These are phyloP conservation scores for Acanthamoeba divionensis DNA, from an alignment of 208 protist genomes.

Conservation along the genomic window DNA sequence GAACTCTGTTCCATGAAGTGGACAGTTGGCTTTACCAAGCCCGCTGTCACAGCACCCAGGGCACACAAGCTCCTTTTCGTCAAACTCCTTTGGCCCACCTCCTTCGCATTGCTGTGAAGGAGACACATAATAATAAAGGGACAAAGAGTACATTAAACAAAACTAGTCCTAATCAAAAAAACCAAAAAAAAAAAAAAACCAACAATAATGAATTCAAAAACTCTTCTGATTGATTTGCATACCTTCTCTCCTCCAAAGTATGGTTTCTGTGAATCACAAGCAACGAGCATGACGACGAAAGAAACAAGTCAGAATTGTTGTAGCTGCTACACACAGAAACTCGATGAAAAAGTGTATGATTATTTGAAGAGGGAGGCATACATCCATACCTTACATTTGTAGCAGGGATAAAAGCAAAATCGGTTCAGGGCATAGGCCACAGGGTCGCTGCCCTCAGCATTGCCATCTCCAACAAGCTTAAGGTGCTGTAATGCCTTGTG, in stretches of 20 bases:
- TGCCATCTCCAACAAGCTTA: constrained; percentile 14
- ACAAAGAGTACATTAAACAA: no score
- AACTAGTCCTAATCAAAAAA: no score
- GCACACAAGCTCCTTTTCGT: constrained; percentile 67
- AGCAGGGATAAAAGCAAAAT: constrained; percentile 74
- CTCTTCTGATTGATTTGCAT: constrained; percentile 58
- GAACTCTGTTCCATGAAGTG: constrained; percentile 72
- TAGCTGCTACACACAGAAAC: neutral
- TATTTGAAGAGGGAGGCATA: neutral
- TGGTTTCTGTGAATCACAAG: constrained; percentile 54
- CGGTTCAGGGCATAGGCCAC: constrained; percentile 73
- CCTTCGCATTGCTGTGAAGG: neutral
- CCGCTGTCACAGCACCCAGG: neutral
- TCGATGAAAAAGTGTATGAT: neutral
- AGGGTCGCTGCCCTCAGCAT: constrained; percentile 11
- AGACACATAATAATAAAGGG: no score
- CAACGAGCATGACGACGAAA: neutral
- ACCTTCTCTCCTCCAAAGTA: constrained; percentile 71
- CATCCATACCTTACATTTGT: constrained; percentile 63
- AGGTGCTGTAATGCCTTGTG: constrained; percentile 31
- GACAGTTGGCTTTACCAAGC: constrained; percentile 48
- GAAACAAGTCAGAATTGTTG: neutral
- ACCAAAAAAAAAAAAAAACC: no score
- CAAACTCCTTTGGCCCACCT: constrained; percentile 52
- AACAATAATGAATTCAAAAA: no score